A percentile compares a stretch with the other conserved stretches of the same genome.
Conservation (phyloP, 805 yeast genomes). For the Komagataella pastoris region DNA sequence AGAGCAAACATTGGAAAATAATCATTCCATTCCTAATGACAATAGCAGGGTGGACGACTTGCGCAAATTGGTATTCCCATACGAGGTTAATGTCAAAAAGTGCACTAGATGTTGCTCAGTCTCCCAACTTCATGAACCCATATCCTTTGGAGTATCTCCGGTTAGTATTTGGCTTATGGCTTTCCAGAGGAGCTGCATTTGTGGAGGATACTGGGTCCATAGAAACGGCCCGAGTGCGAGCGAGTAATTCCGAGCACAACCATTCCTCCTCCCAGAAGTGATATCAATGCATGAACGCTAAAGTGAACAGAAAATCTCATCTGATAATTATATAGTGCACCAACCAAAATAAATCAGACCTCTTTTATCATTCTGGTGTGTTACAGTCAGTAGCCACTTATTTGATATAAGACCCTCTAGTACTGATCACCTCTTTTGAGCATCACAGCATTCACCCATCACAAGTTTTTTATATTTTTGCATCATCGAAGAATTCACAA, state of each 20-base stretch:
- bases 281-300: not conserved
- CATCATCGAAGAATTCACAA: not conserved
- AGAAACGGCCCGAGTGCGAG: not conserved
- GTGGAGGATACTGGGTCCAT: constrained; percentile 65
- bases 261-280: not conserved
- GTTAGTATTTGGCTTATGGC: constrained; percentile 42
- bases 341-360: not conserved
- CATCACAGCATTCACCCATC: not conserved
- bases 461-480: not conserved
- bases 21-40: constrained; percentile 9
- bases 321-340: not conserved
- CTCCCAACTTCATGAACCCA: constrained; percentile 21
- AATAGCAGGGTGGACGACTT: constrained; percentile 10
- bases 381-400: not conserved
- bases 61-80: not conserved
- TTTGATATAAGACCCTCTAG: not conserved
- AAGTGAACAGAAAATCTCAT: no score
- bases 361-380: not conserved
- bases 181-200: constrained; percentile 60
- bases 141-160: constrained; percentile 16
- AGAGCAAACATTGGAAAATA: constrained; percentile 13
- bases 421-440: not conserved
- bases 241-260: not conserved
- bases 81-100: constrained; percentile 10
- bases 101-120: constrained; percentile 45